Conservation (phyloP, 345 rosid genomes). For the Eucalyptus rudis region DNA sequence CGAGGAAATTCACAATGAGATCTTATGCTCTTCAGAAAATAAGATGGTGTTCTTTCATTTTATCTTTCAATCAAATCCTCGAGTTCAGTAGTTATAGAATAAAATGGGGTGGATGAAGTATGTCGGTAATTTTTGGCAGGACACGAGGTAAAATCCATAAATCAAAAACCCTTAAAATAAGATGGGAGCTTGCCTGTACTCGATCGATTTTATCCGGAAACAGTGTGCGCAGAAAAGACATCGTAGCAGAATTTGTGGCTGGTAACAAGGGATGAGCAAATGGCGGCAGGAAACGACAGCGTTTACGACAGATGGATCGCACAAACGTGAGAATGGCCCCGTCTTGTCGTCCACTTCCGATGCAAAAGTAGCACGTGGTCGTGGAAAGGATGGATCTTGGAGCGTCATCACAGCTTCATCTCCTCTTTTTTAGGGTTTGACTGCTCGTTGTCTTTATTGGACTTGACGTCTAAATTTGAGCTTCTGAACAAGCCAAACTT, state of each 20-base stretch:
- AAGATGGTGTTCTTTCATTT: not conserved
- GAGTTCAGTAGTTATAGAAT: not conserved
- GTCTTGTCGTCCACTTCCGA: not conserved
- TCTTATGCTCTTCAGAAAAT: not conserved
- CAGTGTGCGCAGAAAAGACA: not conserved
- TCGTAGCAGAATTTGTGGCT: not conserved
- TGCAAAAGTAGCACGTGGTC: not conserved
- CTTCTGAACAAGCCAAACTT: too few relatives aligned
- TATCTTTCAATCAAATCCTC: not conserved
- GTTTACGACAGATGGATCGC: not conserved
- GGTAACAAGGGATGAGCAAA: not conserved
- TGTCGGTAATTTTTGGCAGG: not conserved
- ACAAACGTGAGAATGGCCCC: not conserved
- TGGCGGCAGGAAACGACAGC: not conserved
- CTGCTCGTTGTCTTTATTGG: too few relatives aligned
- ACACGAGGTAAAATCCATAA: not conserved
- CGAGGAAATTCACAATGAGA: not conserved
- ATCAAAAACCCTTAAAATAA: not conserved
- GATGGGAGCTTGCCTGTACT: not conserved
- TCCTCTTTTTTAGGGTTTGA: too few relatives aligned
- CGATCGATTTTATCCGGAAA: not conserved
- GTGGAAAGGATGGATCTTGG: not conserved
- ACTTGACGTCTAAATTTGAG: too few relatives aligned
- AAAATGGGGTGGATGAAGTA: not conserved
- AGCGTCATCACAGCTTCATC: not conserved